A percentile compares a stretch with the other conserved stretches of the same genome.
Evolutionary conservation across 148 eudicot genomes (phyloP).

Genomic region (Rhododendron henanense): DNA sequence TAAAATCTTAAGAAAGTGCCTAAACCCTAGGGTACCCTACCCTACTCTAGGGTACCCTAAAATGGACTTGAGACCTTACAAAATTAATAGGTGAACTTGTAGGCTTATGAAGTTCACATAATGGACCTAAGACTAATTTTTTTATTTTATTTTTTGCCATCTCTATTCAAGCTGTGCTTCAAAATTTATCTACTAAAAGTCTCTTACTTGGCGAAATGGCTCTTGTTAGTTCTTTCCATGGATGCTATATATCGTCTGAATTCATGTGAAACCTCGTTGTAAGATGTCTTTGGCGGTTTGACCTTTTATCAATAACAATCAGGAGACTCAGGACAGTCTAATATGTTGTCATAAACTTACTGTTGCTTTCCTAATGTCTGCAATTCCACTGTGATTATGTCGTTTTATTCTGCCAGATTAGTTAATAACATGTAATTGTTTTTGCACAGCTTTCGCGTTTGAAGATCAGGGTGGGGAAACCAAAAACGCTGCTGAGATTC

Average conservation of each 20-base stretch:
- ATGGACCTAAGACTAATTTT: no score
- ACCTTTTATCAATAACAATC: background rate
- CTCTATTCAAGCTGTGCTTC: background rate
- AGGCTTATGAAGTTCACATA: no score
- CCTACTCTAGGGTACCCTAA: no score
- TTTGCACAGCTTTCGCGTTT: conserved; percentile 58
- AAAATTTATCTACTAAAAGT: background rate
- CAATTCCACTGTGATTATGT: background rate
- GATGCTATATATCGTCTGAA: background rate
- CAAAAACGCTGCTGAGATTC: conserved; percentile 46
- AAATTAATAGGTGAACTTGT: no score
- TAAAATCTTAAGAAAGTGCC: no score
- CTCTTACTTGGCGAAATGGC: background rate
- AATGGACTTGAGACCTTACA: no score
- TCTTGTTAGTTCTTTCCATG: background rate
- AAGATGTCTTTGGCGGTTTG: background rate
- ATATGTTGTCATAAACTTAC: background rate
- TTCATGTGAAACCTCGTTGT: background rate
- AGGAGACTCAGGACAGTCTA: background rate
- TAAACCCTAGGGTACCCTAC: no score
- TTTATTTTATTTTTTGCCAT: background rate
- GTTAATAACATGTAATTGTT: background rate
- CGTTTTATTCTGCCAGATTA: background rate
- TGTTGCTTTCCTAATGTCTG: background rate
- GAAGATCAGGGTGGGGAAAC: conserved; percentile 54